Evolutionary conservation across 768 basidiomycete genomes (phyloP), one percentile per base, ranked within the genome.

Genomic region (Boletellus emodensis): DNA sequence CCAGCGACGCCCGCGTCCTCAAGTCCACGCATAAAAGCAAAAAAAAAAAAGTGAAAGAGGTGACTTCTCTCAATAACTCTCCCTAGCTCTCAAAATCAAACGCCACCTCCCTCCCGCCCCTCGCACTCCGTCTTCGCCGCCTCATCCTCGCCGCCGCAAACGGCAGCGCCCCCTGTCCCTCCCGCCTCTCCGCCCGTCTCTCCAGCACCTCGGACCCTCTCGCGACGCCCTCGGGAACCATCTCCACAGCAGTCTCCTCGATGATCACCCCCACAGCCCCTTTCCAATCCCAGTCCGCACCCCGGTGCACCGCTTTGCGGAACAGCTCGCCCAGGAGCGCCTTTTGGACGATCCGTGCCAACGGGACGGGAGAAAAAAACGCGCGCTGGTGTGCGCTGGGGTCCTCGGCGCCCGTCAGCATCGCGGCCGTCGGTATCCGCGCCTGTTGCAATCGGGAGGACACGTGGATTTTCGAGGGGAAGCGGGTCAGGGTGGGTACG

Each of bases 121-220:
- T 46, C 20, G 61, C 61, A 20, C 50, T 35, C 42, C 52, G 51
- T 36, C 46, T 60, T 13, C 61, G 55, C 2, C 54, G 54, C 40
- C 49, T 56, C 50, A 64, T 61, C 48, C 64, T 61, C 53, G 62
- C 57, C n/a, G 62, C 62, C 10, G 56, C 49, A 33, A 55, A 64
- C 12, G 59, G 59, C 38, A 59, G 51, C 30, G 48, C 38, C 0
- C 38, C 46, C 22, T 28, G 39, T 5, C 48, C 26, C 14, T 43
- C 44, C 13, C 20, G 24, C 24, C 24, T 26, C 38, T 47, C 40
- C 1, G 17, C 13, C 5, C 45, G 20, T 24, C 26, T 40, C 32
- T 32, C 48, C 42, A 15, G 17, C 10, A 3, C 44, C 14, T 53
- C 36, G 0, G n/a, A 15, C 4, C 9, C 40, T 38, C n/a, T 10